Evolutionary conservation across 140 eudicot species (phyloP).

Genomic region (Erigeron philadelphicus): DNA sequence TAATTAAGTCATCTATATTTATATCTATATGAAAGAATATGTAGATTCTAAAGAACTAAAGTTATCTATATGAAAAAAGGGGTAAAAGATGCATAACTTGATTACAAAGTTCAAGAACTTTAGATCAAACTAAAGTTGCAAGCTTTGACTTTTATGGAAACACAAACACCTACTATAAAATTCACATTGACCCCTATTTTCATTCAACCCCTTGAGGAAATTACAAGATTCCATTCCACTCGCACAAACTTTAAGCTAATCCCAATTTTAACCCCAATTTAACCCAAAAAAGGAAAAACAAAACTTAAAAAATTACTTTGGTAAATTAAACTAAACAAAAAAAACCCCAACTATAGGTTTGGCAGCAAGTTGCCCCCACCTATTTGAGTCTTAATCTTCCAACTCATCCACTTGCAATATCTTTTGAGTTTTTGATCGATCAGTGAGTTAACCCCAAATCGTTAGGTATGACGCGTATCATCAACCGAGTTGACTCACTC

Average conservation of each 20-base stretch:
- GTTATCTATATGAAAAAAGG: no score
- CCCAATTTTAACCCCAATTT: conserved; percentile 23
- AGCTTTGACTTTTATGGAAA: conserved; percentile 19
- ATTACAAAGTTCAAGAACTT: conserved; percentile 28
- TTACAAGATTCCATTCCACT: conserved; percentile 22
- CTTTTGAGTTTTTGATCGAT: not conserved
- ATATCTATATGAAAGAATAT: no score
- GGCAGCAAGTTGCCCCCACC: conserved; percentile 20
- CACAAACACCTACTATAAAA: conserved; percentile 19
- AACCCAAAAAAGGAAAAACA: conserved; percentile 6
- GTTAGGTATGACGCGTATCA: not conserved
- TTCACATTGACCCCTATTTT: conserved; percentile 30
- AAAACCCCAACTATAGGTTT: conserved; percentile 5
- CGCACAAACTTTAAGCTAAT: conserved; percentile 13
- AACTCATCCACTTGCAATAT: conserved; percentile 27
- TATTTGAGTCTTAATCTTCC: conserved; percentile 19
- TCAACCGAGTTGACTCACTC: conserved; percentile 13
- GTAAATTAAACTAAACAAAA: conserved; percentile 15
- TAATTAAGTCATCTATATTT: no score
- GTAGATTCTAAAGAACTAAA: no score
- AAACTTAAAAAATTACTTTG: conserved; percentile 13
- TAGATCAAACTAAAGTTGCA: conserved; percentile 26
- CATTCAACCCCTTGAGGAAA: conserved; percentile 29
- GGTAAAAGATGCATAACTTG: not conserved
- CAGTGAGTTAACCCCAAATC: conserved; percentile 7